Conservation (phyloP, 805 yeast species). For the Candida easanensis region DNA sequence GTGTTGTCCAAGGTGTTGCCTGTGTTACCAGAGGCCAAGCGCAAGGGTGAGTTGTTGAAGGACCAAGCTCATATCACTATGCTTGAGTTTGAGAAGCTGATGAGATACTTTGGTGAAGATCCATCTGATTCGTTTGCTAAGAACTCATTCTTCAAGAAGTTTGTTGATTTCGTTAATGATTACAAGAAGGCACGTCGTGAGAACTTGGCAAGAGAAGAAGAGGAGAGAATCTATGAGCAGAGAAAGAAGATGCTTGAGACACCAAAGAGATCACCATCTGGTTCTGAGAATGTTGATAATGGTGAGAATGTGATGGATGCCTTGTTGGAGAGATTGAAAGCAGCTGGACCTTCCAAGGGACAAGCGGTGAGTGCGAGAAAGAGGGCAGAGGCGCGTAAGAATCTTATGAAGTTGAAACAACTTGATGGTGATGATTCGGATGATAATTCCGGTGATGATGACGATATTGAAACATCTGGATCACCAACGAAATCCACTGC, state of each 20-base stretch:
- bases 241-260: slow-evolving; percentile 55
- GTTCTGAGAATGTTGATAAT: slow-evolving; percentile 32
- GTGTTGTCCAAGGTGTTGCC: slow-evolving; percentile 54
- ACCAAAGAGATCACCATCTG: slow-evolving; percentile 23
- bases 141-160: slow-evolving; percentile 60
- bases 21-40: slow-evolving; percentile 51
- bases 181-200: slow-evolving; percentile 65
- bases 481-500: slow-evolving; percentile 18
- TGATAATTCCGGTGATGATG: slow-evolving; percentile 20
- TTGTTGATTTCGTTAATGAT: slow-evolving; percentile 56
- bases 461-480: neutral
- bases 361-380: slow-evolving; percentile 80
- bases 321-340: slow-evolving; percentile 79
- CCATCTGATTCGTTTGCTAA: slow-evolving; percentile 49
- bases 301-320: slow-evolving; percentile 74
- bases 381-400: slow-evolving; percentile 71
- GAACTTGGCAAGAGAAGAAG: slow-evolving; percentile 66
- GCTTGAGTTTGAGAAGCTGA: slow-evolving; percentile 51
- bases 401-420: slow-evolving; percentile 41
- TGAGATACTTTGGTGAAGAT: slow-evolving; percentile 74
- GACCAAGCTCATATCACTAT: slow-evolving; percentile 51
- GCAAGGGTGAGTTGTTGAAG: slow-evolving; percentile 46
- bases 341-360: slow-evolving; percentile 75
- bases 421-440: slow-evolving; percentile 19
- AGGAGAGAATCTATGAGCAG: slow-evolving; percentile 59